These are phyloP conservation scores for Mucor indicus DNA, from an alignment of 371 early-diverging fungal genomes.

Conservation along the genomic window DNA sequence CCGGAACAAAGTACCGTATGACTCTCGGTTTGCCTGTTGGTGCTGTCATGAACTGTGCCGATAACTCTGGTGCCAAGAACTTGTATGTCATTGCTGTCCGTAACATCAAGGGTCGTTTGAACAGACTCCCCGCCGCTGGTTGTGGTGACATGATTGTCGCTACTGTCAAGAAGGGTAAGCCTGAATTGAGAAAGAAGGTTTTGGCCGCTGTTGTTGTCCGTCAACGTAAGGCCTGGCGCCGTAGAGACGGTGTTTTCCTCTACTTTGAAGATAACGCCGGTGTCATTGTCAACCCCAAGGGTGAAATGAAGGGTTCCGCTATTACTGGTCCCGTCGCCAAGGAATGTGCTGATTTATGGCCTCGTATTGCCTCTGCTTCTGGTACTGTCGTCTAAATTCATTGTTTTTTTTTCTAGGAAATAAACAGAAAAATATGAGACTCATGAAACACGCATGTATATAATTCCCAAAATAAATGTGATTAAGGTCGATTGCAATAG, in stretches of 20 bases:
- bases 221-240: constrained; percentile 99
- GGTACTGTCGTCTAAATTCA: constrained; percentile 78
- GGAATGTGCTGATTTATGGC: constrained; percentile 99
- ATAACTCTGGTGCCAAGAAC: constrained; percentile 99
- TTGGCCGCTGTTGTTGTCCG: constrained; percentile 99
- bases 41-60: constrained; percentile 99
- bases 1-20: constrained; percentile 98
- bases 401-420: not conserved
- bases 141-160: constrained; percentile 99
- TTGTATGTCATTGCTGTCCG: constrained; percentile 99
- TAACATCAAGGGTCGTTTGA: constrained; percentile 96
- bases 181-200: constrained; percentile 99
- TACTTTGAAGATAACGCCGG: constrained; percentile 88
- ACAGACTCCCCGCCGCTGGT: constrained; percentile 99
- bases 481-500: no score
- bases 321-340: constrained; percentile 99
- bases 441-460: no score
- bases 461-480: no score
- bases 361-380: constrained; percentile 98
- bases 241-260: constrained; percentile 99
- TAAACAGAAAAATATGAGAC: no score
- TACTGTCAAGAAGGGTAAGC: constrained; percentile 99
- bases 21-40: constrained; percentile 99
- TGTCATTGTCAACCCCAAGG: constrained; percentile 87
- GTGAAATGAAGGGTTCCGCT: constrained; percentile 99